These are phyloP conservation scores for Areca catechu DNA, from an alignment of 176 grass and related monocot species.

Conservation along the genomic window DNA sequence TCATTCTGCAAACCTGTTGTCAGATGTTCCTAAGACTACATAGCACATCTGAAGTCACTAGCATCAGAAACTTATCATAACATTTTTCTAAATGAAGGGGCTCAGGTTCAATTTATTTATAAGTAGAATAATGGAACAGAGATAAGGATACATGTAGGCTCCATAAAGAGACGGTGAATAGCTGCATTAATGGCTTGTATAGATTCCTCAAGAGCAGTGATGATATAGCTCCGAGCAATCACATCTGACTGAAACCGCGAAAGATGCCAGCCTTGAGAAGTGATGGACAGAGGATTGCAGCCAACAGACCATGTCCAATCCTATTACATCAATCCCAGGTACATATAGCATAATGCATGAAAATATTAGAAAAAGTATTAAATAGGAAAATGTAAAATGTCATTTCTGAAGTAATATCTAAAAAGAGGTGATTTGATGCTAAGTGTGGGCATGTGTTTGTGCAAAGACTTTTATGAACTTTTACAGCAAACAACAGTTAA, in stretches of 20 bases:
- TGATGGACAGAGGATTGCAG: conserved; percentile 74
- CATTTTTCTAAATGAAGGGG: no score
- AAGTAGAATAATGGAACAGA: conserved; percentile 7
- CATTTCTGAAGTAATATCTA: no score
- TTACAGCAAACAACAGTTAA: no score
- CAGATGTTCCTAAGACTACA: no score
- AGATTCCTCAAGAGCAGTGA: conserved; percentile 87
- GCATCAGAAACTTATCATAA: no score
- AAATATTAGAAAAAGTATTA: not conserved
- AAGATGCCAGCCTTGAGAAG: conserved; percentile 68
- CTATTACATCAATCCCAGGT: conserved; percentile 18
- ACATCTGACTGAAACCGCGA: conserved; percentile 67
- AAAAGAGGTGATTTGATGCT: no score
- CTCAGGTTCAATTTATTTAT: not conserved
- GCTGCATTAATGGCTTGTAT: conserved; percentile 70
- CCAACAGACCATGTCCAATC: conserved; percentile 98
- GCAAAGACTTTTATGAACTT: no score
- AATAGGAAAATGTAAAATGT: not conserved
- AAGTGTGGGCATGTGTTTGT: no score
- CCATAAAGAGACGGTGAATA: conserved; percentile 47
- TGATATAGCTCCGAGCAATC: conserved; percentile 77
- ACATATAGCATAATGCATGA: not conserved
- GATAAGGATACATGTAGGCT: conserved; percentile 62
- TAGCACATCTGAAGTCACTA: no score
- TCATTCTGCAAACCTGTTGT: no score